These are phyloP conservation scores for Coleophoma eucalyptorum DNA, from an alignment of 2,329 filamentous ascomycete genomes.

Conservation along the genomic window DNA sequence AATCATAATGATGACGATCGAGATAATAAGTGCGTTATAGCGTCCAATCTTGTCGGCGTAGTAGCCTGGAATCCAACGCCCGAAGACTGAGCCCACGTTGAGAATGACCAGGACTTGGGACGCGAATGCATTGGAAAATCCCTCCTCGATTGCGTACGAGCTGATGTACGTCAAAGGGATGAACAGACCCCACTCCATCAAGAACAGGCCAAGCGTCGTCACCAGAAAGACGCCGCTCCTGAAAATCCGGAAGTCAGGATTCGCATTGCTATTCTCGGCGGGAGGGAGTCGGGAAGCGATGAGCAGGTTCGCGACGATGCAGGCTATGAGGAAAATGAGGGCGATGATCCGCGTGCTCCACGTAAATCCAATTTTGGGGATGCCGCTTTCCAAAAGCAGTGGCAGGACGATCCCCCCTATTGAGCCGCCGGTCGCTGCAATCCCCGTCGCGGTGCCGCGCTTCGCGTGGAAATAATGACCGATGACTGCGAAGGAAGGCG, in stretches of 20 bases:
- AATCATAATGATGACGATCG: conserved; percentile 40
- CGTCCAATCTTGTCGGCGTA: conserved; percentile 76
- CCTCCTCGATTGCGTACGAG: conserved; percentile 37
- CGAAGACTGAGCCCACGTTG: conserved; percentile 76
- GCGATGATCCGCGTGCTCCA: conserved; percentile 23
- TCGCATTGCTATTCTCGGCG: conserved; percentile 42
- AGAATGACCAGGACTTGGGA: conserved; percentile 79
- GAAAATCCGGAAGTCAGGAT: conserved; percentile 59
- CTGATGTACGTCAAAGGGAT: conserved; percentile 80
- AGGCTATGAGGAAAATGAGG: conserved; percentile 17
- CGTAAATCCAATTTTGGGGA: conserved; percentile 23
- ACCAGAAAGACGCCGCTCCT: conserved; percentile 33
- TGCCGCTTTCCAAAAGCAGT: conserved; percentile 32
- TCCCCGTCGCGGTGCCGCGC: conserved; percentile 76
- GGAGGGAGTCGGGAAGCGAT: conserved; percentile 56
- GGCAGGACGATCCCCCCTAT: conserved; percentile 67
- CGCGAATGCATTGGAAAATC: conserved; percentile 46
- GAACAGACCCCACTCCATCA: conserved; percentile 73
- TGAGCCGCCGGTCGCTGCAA: conserved; percentile 76
- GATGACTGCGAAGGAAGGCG: conserved; percentile 73
- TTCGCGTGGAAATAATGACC: conserved; percentile 77
- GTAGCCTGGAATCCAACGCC: conserved; percentile 74
- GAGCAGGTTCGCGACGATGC: conserved; percentile 18
- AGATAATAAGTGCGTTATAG: conserved; percentile 77
- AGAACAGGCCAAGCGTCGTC: conserved; percentile 64